phyloP scores from a whole-genome alignment of 2,329 filamentous ascomycete species.

The Exophiala sideris region DNA sequence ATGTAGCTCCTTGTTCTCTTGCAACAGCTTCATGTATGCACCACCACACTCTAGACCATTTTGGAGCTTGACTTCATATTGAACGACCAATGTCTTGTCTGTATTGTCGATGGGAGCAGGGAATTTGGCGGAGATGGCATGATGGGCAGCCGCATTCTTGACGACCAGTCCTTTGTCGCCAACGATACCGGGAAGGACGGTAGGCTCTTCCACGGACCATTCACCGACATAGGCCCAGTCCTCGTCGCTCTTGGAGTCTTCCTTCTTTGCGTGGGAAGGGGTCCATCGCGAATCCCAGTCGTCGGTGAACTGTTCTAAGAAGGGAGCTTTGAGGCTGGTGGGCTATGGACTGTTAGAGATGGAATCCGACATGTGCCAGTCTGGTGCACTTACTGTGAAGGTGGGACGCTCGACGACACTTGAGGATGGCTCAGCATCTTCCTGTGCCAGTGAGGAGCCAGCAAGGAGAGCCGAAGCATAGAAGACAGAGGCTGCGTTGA shows the following conservation, averaged over 20 bases:
- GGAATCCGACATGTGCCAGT: neutral
- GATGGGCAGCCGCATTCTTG: slow-evolving; percentile 96
- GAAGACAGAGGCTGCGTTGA: slow-evolving; percentile 70
- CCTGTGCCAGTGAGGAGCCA: slow-evolving; percentile 64
- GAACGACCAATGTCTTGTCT: slow-evolving; percentile 92
- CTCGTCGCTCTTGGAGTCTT: slow-evolving; percentile 72
- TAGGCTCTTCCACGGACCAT: slow-evolving; percentile 94
- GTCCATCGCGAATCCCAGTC: slow-evolving; percentile 95
- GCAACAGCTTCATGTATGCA: slow-evolving; percentile 97
- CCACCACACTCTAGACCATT: slow-evolving; percentile 96
- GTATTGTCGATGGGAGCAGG: slow-evolving; percentile 95
- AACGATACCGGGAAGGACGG: slow-evolving; percentile 83
- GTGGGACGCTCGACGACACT: slow-evolving; percentile 66
- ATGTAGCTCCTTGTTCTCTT: slow-evolving; percentile 95
- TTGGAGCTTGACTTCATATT: slow-evolving; percentile 99
- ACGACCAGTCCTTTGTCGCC: slow-evolving; percentile 95
- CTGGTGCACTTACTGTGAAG: slow-evolving; percentile 70
- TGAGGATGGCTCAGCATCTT: slow-evolving; percentile 50
- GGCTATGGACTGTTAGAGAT: slow-evolving; percentile 57
- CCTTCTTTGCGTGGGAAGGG: slow-evolving; percentile 94
- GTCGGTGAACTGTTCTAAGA: slow-evolving; percentile 97
- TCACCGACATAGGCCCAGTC: slow-evolving; percentile 98
- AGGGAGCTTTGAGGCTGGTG: slow-evolving; percentile 81
- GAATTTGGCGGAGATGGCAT: slow-evolving; percentile 99
- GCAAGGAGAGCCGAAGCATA: slow-evolving; percentile 68